Evolutionary conservation across 345 rosid genomes (phyloP).

Genomic region (Angophora floribunda): DNA sequence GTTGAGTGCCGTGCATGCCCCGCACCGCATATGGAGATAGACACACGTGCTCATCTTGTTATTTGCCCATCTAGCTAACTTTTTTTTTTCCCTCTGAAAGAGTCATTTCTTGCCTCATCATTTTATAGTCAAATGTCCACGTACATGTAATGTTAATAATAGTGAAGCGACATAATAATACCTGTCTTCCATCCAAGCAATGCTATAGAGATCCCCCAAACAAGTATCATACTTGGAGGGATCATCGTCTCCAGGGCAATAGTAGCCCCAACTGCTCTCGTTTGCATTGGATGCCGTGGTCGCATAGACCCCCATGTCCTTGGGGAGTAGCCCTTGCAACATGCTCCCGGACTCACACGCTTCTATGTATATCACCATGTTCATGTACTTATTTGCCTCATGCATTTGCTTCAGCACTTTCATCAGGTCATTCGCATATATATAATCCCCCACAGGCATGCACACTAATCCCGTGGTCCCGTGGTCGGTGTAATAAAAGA

Average conservation of each 20-base stretch:
- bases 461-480: slow-evolving; percentile 31
- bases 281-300: slow-evolving; percentile 47
- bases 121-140: neutral
- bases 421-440: slow-evolving; percentile 34
- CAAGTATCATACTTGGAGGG: slow-evolving; percentile 25
- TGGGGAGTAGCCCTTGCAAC: slow-evolving; percentile 45
- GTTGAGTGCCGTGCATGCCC: neutral
- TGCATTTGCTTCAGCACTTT: slow-evolving; percentile 38
- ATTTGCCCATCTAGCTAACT: neutral
- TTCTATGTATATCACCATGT: slow-evolving; percentile 57
- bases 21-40: neutral
- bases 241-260: slow-evolving; percentile 20
- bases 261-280: slow-evolving; percentile 45
- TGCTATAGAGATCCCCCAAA: slow-evolving; percentile 61
- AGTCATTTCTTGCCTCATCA: neutral
- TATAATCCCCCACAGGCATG: slow-evolving; percentile 22
- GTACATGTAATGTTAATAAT: neutral
- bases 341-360: slow-evolving; percentile 69
- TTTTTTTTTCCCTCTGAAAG: neutral
- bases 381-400: slow-evolving; percentile 22
- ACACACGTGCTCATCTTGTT: neutral
- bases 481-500: slow-evolving; percentile 54
- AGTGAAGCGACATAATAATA: neutral
- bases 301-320: slow-evolving; percentile 27
- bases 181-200: slow-evolving; percentile 89